Conservation (phyloP, 345 rosid species). For the Populus alba region DNA sequence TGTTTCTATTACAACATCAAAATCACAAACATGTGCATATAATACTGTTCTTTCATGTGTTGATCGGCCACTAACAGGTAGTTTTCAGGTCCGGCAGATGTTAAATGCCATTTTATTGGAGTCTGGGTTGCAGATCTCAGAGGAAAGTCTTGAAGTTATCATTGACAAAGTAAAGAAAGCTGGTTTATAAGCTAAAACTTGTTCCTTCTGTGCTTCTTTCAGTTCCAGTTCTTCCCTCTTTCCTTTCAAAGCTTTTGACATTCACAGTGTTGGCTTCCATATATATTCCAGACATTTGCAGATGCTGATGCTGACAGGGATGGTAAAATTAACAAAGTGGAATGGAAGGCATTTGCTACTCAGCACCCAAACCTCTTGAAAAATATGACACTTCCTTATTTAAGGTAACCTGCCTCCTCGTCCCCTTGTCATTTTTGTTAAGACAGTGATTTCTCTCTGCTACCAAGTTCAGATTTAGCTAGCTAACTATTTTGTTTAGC, state of each 20-base stretch:
- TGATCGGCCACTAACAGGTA: background rate
- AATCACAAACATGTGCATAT: background rate
- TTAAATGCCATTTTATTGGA: conserved; percentile 28
- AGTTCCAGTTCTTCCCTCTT: background rate
- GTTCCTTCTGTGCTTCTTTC: no score
- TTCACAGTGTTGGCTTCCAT: background rate
- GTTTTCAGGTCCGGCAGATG: conserved; percentile 40
- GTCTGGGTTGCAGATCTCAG: conserved; percentile 26
- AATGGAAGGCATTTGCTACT: conserved; percentile 58
- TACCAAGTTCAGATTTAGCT: no score
- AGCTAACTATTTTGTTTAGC: no score
- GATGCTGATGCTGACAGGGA: conserved; percentile 66
- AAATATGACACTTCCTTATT: conserved; percentile 70
- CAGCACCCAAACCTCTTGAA: conserved; percentile 57
- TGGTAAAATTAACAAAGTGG: conserved; percentile 57
- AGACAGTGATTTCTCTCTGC: background rate
- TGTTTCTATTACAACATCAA: background rate
- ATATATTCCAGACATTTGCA: conserved; percentile 55
- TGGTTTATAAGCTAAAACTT: background rate
- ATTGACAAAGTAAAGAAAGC: conserved; percentile 20
- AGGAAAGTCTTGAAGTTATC: conserved; percentile 26
- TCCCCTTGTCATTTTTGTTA: background rate
- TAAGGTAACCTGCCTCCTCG: conserved; percentile 35
- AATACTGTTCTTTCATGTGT: background rate
- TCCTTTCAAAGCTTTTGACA: background rate